Evolutionary conservation across 2,329 filamentous ascomycete genomes (phyloP), one percentile per base, ranked within the genome.

Genomic region (Claviceps africana): DNA sequence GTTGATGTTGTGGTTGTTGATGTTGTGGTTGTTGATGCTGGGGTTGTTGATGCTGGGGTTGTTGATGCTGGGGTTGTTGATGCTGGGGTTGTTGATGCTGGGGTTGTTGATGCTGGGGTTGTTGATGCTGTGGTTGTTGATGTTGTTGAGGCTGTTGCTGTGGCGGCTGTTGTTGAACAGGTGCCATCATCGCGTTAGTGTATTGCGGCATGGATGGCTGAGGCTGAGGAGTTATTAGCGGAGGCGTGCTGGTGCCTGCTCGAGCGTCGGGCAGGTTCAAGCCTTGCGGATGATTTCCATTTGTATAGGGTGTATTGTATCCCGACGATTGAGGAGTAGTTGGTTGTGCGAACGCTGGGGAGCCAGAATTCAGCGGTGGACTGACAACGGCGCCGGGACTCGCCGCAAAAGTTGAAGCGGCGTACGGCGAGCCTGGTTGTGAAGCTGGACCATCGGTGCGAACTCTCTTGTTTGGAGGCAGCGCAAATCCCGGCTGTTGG

Each of bases 391-490:
- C 61, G 40, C 64, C 65, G 21, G 76, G 76, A 52, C 73, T 75
- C 57, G 72, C 67, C 8, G 67, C 66, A 58, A 73, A 78, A 59
- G 75, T 68, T 56, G 78, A 73, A 59, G 70, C 66, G 57, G 73
- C 71, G 61, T 81, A 82, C 0, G 81, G 79, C 35, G 81, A 85
- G 49, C 71, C 74, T 53, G 83, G 82, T 58, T 83, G 82, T 30
- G 85, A 82, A n/a, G 75, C 70, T 35, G 82, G 78, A 53, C 82
- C 82, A 50, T 83, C 64, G 78, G 83, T 64, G 55, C 65, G 62
- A 30, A 64, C 59, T 61, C 86, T 79, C 71, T 93, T 91, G 54
- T 78, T 79, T 17, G 86, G 82, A 48, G 85, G 85, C 48, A 83
- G 78, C 54, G 67, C 62, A 60, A 68, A 84, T 50, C 67, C 69